phyloP scores from a whole-genome alignment of 208 protist species.

The Crithidia acanthocephali region DNA sequence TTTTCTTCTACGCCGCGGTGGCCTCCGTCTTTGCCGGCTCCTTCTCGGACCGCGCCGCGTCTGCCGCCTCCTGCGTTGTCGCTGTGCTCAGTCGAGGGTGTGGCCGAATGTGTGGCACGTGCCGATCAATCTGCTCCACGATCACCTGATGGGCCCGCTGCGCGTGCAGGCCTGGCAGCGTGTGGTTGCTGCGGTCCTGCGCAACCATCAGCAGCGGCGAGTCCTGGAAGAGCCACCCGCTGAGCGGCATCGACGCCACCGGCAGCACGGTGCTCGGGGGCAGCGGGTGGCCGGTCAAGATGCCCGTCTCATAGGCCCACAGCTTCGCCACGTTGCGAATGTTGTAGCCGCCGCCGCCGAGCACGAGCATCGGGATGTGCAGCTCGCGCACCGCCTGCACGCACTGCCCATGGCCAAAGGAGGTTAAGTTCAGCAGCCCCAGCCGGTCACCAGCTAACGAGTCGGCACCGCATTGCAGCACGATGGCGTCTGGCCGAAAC shows the following conservation, averaged over 20 bases:
- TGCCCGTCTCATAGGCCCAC: slow-evolving; percentile 96
- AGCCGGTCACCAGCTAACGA: slow-evolving; percentile 97
- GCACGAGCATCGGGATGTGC: slow-evolving; percentile 95
- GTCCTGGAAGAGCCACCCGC: slow-evolving; percentile 87
- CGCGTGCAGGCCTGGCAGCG: slow-evolving; percentile 62
- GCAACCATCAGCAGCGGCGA: slow-evolving; percentile 72
- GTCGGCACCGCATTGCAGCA: slow-evolving; percentile 99
- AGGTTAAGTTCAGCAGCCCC: slow-evolving; percentile 94
- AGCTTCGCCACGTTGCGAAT: slow-evolving; percentile 98
- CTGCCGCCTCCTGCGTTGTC: not conserved
- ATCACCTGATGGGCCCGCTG: slow-evolving; percentile 71
- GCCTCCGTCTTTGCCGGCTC: too few species aligned
- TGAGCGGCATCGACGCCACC: slow-evolving; percentile 67
- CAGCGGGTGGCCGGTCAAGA: slow-evolving; percentile 75
- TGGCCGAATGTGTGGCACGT: slow-evolving; percentile 58
- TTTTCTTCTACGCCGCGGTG: not conserved
- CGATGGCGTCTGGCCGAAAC: slow-evolving; percentile 94
- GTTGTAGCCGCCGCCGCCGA: slow-evolving; percentile 99
- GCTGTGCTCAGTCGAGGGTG: slow-evolving; percentile 33
- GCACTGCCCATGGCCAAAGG: slow-evolving; percentile 95
- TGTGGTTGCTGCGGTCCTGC: slow-evolving; percentile 74
- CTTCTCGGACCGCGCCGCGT: not conserved
- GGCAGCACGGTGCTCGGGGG: slow-evolving; percentile 71
- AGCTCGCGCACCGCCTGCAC: slow-evolving; percentile 95
- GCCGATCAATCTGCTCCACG: slow-evolving; percentile 77